Percentiles rank a stretch among this genome's conserved stretches.
phyloP scores from a whole-genome alignment of 768 basidiomycete species.

The Russula vinacea region DNA sequence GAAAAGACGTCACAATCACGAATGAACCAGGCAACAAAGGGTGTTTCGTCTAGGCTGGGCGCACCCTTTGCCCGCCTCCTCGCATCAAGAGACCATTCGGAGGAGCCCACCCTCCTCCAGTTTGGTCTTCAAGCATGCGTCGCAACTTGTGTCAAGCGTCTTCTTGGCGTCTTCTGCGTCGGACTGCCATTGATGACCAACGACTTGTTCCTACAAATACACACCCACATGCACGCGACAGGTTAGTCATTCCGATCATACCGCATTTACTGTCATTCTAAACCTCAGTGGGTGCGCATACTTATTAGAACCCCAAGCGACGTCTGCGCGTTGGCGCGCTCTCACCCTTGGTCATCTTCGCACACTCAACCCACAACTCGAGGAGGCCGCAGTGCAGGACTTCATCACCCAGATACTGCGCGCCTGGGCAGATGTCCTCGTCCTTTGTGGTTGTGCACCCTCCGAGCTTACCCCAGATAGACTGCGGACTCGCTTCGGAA shows the following conservation, averaged over 20 bases:
- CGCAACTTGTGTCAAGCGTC: slow-evolving; percentile 61
- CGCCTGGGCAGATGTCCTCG: slow-evolving; percentile 66
- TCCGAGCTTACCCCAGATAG: slow-evolving; percentile 33
- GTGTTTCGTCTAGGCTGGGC: slow-evolving; percentile 62
- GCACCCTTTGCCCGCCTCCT: slow-evolving; percentile 58
- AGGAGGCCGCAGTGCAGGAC: slow-evolving; percentile 65
- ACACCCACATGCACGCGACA: slow-evolving; percentile 52
- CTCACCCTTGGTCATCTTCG: slow-evolving; percentile 69
- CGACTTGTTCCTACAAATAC: slow-evolving; percentile 58
- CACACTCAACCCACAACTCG: slow-evolving; percentile 60
- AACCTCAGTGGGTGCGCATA: slow-evolving; percentile 13
- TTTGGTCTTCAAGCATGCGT: slow-evolving; percentile 72
- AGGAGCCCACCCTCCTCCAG: slow-evolving; percentile 74
- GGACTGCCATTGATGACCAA: slow-evolving; percentile 72
- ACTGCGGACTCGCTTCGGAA: slow-evolving; percentile 50
- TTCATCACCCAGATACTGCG: slow-evolving; percentile 71
- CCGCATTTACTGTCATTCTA: slow-evolving; percentile 11
- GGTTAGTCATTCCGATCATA: slow-evolving; percentile 41
- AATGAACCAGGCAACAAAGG: slow-evolving; percentile 52
- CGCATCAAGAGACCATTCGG: slow-evolving; percentile 61
- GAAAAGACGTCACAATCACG: slow-evolving; percentile 42
- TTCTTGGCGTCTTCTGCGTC: slow-evolving; percentile 68
- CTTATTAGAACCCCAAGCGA: slow-evolving; percentile 67
- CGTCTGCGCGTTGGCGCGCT: slow-evolving; percentile 73
- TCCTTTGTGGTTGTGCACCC: slow-evolving; percentile 54